Evolutionary conservation across 805 yeast genomes (phyloP).

Genomic region (Ogataea zsoltii): DNA sequence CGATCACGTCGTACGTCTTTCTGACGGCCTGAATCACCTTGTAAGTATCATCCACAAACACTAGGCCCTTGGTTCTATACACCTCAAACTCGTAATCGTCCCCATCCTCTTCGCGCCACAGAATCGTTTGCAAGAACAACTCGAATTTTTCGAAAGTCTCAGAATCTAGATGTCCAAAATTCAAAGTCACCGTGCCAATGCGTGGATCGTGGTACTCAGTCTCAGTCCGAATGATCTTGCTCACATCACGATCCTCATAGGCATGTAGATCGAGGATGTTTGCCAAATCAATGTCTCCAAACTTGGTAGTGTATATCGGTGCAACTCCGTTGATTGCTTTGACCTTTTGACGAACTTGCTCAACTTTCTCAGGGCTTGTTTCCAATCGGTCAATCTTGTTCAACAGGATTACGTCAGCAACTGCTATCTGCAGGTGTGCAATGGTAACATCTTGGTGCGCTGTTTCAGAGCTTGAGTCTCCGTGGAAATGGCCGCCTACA

Average conservation of each 20-base stretch:
- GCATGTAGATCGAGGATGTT: slow-evolving; percentile 78
- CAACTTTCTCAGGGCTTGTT: slow-evolving; percentile 20
- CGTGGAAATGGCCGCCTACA: slow-evolving; percentile 68
- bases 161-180: slow-evolving; percentile 41
- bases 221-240: slow-evolving; percentile 20
- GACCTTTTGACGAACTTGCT: slow-evolving; percentile 38
- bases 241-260: slow-evolving; percentile 49
- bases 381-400: slow-evolving; percentile 71
- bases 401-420: slow-evolving; percentile 80
- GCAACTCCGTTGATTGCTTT: slow-evolving; percentile 65
- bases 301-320: slow-evolving; percentile 65
- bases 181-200: slow-evolving; percentile 53
- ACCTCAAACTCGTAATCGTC: slow-evolving; percentile 49
- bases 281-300: slow-evolving; percentile 70
- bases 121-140: slow-evolving; percentile 60
- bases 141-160: slow-evolving; percentile 52
- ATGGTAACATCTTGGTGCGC: slow-evolving; percentile 56
- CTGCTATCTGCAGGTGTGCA: slow-evolving; percentile 86
- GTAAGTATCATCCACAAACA: slow-evolving; percentile 45
- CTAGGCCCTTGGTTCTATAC: slow-evolving; percentile 79
- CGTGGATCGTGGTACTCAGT: slow-evolving; percentile 48
- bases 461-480: slow-evolving; percentile 32
- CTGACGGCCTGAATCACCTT: slow-evolving; percentile 88
- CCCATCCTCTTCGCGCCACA: slow-evolving; percentile 68
- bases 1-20: slow-evolving; percentile 82